These are phyloP conservation scores for Colletotrichum siamense DNA, from an alignment of 2,329 filamentous ascomycete species.

Conservation along the genomic window DNA sequence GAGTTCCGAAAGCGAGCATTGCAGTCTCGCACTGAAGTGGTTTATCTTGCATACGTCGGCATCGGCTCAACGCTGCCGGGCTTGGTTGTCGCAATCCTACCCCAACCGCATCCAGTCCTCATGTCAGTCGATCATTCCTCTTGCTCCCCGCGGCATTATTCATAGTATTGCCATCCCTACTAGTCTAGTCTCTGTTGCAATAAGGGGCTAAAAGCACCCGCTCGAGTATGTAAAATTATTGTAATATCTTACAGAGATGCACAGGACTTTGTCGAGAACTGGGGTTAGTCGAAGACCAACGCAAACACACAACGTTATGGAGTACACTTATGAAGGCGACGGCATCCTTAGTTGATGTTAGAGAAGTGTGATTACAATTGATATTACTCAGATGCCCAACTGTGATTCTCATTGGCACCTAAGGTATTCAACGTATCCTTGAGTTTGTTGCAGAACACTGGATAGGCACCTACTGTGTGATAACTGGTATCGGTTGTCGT, in stretches of 20 bases:
- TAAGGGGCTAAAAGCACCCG: background rate
- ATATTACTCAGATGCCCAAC: background rate
- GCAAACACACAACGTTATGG: background rate
- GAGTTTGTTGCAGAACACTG: background rate
- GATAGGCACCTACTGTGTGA: too few relatives aligned
- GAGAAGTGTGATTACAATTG: background rate
- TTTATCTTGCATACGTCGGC: too few relatives aligned
- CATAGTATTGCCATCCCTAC: background rate
- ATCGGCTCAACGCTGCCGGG: too few relatives aligned
- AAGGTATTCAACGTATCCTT: fast-evolving
- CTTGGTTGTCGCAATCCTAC: too few relatives aligned
- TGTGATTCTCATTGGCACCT: background rate
- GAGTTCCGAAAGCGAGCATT: too few relatives aligned
- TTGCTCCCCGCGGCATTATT: too few relatives aligned
- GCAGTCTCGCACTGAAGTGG: too few relatives aligned
- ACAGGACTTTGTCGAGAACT: background rate
- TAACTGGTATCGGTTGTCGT: too few relatives aligned
- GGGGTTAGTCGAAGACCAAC: background rate
- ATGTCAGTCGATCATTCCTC: background rate
- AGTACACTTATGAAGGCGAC: background rate
- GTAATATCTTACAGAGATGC: background rate
- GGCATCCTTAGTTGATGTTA: fast-evolving
- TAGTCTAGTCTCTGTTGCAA: fast-evolving
- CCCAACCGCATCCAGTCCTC: background rate
- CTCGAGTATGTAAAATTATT: background rate